Base-by-base conservation (phyloP, 106 monocot genomes). In the Apostasia ramifera region DNA sequence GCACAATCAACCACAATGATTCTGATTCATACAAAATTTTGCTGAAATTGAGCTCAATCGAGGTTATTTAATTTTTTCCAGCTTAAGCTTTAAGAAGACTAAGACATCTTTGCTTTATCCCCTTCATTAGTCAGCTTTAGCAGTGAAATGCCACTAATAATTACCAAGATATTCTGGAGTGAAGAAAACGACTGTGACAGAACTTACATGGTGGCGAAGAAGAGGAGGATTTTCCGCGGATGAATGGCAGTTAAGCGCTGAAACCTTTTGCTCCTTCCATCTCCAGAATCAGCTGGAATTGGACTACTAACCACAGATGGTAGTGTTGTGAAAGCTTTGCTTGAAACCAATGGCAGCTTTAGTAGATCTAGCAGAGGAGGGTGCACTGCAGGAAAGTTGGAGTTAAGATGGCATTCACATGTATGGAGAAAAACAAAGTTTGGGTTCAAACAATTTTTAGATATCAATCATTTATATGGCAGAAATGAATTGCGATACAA, bases 151-250 rank as follows among this genome's bases (percentile, higher is more conserved):
- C 40, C 10, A 6, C 40, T 9, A 59, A 37, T 59, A 40, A 1
- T 38, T 0, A 59, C 10, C 59, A 40, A 59, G 6, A 40, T 59
- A 41, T 59, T 59, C 8, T 8, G 7, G 40, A 59, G 62, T 38
- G 50, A 9, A 49, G 26, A 26, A 26, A 26, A 26, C 26, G 26
- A 26, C 26, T 26, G 26, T 26, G 26, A 26, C 26, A n/a, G 59
- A 37, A 71, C 94, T 88, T 86, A 95, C 94, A 91, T 72, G 14
- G 91, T 83, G 41, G 94, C 92, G 56, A 97, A 97, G 43, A 92
- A 63, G 8, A 97, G 92, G 59, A 92, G 84, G n/a, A 97, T 90
- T 73, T 87, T 90, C 47, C 84, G 81, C 41, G 97, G 92, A 58
- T 89, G 73, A 62, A 92, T 72, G 40, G 76, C 71, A 48, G 76